Evolutionary conservation across 768 basidiomycete genomes (phyloP).

Genomic region (Russula earlei): DNA sequence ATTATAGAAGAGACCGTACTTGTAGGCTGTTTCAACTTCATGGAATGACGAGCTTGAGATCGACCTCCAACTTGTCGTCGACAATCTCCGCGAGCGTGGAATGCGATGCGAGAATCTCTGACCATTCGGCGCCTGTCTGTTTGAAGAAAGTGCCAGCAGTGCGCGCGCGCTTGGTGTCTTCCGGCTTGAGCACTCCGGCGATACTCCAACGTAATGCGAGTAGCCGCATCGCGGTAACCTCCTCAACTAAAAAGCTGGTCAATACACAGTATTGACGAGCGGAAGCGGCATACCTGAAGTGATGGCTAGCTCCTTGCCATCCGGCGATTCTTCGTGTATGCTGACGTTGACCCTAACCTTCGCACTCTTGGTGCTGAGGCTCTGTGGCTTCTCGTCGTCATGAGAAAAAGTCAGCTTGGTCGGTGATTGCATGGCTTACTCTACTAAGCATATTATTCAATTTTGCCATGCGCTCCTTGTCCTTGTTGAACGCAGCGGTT

Average conservation of each 20-base stretch:
- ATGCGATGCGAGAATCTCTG: background rate
- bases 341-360: background rate
- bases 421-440: background rate
- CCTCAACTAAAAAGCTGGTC: background rate
- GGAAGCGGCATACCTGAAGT: background rate
- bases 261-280: background rate
- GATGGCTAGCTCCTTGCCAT: background rate
- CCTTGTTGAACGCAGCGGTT: background rate
- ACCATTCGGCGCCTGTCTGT: background rate
- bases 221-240: background rate
- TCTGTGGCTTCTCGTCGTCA: background rate
- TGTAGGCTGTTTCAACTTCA: background rate
- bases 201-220: conserved; percentile 6
- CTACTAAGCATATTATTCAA: background rate
- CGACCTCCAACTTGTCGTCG: background rate
- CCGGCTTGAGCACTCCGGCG: background rate
- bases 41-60: background rate
- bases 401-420: background rate
- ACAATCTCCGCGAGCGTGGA: background rate
- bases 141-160: background rate
- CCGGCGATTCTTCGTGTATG: background rate
- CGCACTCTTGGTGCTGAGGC: no score
- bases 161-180: background rate
- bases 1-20: background rate
- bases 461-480: background rate